These are phyloP conservation scores for Phyllostachys edulis DNA, from an alignment of 176 grass and related monocot species.

Conservation along the genomic window DNA sequence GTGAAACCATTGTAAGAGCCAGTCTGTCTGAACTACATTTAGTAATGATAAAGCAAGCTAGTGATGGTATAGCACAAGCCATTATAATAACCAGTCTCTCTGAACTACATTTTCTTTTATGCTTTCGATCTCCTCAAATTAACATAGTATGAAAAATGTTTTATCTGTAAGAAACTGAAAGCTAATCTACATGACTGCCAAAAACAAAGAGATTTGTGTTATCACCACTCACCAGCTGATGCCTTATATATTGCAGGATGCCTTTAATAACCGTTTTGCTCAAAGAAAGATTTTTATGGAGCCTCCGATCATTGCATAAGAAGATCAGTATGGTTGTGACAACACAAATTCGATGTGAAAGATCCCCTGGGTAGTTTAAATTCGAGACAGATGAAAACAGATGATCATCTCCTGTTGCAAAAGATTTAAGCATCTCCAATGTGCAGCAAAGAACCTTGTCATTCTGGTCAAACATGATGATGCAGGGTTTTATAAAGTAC, in stretches of 20 bases:
- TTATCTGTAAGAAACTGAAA: slow-evolving; percentile 12
- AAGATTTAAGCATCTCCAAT: slow-evolving; percentile 62
- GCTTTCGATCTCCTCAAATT: slow-evolving; percentile 9
- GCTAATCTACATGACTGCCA: slow-evolving; percentile 29
- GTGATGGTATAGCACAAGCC: background rate
- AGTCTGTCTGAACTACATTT: slow-evolving; percentile 24
- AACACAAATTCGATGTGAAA: slow-evolving; percentile 44
- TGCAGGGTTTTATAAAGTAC: slow-evolving; percentile 67
- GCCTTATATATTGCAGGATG: slow-evolving; percentile 53
- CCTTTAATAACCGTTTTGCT: slow-evolving; percentile 46
- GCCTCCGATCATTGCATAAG: slow-evolving; percentile 55
- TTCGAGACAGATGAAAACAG: slow-evolving; percentile 34
- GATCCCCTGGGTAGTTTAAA: slow-evolving; percentile 37
- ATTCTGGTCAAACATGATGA: slow-evolving; percentile 59
- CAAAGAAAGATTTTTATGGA: slow-evolving; percentile 54
- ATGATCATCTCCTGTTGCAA: slow-evolving; percentile 51
- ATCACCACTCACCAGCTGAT: slow-evolving; percentile 54
- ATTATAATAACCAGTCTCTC: background rate
- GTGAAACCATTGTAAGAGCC: background rate
- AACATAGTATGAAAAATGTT: background rate
- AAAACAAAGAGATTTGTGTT: slow-evolving; percentile 25
- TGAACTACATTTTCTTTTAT: slow-evolving; percentile 11
- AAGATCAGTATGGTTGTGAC: slow-evolving; percentile 63
- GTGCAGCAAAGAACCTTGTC: slow-evolving; percentile 52
- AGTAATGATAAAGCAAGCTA: slow-evolving; percentile 6